Percentiles rank a stretch among this genome's conserved stretches.
Conservation (phyloP, 768 basidiomycete species). For the Collybia mongolica region DNA sequence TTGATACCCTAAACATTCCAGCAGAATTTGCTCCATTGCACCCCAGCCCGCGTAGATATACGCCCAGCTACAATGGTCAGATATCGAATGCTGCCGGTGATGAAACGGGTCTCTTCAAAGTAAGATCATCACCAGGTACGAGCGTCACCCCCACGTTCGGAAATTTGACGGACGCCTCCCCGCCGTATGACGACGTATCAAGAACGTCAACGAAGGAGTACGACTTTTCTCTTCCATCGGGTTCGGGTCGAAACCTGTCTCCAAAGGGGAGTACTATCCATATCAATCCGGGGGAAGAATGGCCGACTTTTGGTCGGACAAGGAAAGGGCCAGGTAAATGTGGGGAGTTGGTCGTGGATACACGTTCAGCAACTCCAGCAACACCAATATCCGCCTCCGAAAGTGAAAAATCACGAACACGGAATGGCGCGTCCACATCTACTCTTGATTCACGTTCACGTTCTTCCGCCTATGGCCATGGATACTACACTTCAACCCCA, state of each 20-base stretch:
- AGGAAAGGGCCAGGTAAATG: too few relatives aligned
- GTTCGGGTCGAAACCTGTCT: too few relatives aligned
- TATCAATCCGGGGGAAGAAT: too few relatives aligned
- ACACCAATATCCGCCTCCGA: background rate
- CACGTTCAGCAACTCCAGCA: background rate
- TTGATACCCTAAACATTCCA: background rate
- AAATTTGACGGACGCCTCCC: too few relatives aligned
- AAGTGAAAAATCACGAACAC: constrained; percentile 1
- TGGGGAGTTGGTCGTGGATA: background rate
- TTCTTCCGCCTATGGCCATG: constrained; percentile 10
- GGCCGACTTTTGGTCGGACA: constrained; percentile 11
- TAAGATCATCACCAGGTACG: too few relatives aligned
- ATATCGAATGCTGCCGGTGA: background rate
- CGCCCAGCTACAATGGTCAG: background rate
- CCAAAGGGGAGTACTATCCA: too few relatives aligned
- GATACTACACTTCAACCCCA: constrained; percentile 17
- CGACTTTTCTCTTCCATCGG: too few relatives aligned
- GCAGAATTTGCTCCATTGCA: constrained; percentile 8
- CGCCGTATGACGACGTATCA: too few relatives aligned
- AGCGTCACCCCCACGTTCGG: too few relatives aligned
- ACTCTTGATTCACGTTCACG: constrained; percentile 12
- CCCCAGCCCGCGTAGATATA: constrained; percentile 12
- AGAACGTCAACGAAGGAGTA: too few relatives aligned
- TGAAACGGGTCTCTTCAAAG: background rate
- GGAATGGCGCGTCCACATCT: constrained; percentile 1